Conservation (phyloP, 176 grass and related monocot species). For the Avena atlantica region DNA sequence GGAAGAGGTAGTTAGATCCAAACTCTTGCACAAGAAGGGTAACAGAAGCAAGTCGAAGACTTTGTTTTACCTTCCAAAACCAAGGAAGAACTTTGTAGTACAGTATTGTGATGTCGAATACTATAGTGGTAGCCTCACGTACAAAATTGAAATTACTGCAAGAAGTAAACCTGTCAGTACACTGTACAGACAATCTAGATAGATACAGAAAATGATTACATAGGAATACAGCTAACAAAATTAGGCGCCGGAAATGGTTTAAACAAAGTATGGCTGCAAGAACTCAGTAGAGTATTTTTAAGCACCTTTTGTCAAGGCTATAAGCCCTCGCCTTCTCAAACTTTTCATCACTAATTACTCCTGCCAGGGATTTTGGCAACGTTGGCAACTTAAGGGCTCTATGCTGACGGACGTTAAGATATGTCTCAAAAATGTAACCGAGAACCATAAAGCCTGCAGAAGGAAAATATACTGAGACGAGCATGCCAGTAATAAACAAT, state of each 20-base stretch:
- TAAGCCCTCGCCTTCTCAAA: constrained; percentile 85
- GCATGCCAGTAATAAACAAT: constrained; percentile 6
- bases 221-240: neutral
- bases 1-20: constrained; percentile 41
- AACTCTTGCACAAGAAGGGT: constrained; percentile 20
- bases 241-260: constrained; percentile 21
- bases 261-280: constrained; percentile 24
- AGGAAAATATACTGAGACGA: constrained; percentile 9
- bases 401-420: constrained; percentile 92
- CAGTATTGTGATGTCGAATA: constrained; percentile 88
- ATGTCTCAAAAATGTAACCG: constrained; percentile 96
- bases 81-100: constrained; percentile 86
- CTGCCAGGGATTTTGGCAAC: constrained; percentile 73
- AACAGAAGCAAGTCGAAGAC: constrained; percentile 10
- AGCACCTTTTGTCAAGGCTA: constrained; percentile 95
- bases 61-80: constrained; percentile 89
- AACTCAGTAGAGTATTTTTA: neutral
- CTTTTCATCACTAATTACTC: constrained; percentile 87
- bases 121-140: constrained; percentile 81
- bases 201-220: neutral
- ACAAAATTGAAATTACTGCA: constrained; percentile 88
- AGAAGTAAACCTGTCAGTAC: constrained; percentile 33
- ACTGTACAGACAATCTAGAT: constrained; percentile 3
- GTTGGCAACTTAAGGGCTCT: constrained; percentile 66
- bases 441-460: constrained; percentile 96